These are phyloP conservation scores for Boletus sensibilis DNA, from an alignment of 768 basidiomycete genomes.

Conservation along the genomic window DNA sequence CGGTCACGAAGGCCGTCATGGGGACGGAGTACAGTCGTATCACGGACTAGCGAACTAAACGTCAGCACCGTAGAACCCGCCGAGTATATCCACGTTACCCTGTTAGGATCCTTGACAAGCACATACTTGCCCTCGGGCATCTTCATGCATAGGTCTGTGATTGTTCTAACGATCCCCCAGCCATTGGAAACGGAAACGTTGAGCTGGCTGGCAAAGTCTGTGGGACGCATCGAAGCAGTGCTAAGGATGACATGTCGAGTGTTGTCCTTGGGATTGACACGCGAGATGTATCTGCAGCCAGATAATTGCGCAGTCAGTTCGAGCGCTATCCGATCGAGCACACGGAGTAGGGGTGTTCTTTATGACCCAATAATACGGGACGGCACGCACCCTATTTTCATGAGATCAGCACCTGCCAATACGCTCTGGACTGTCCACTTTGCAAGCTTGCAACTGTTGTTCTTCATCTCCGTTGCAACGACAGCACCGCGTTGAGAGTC, in stretches of 20 bases:
- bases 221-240: constrained; percentile 91
- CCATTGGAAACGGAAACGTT: constrained; percentile 95
- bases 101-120: constrained; percentile 96
- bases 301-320: constrained; percentile 13
- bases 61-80: constrained; percentile 5
- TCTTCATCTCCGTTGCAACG: constrained; percentile 99
- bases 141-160: constrained; percentile 93
- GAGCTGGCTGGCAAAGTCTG: constrained; percentile 91
- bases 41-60: constrained; percentile 61
- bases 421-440: constrained; percentile 97
- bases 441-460: constrained; percentile 96
- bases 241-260: constrained; percentile 94
- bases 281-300: constrained; percentile 81
- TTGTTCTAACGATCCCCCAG: constrained; percentile 97
- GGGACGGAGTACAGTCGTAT: constrained; percentile 95
- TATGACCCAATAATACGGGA: not conserved
- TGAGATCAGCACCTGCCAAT: constrained; percentile 89
- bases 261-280: constrained; percentile 90
- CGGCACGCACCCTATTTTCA: constrained; percentile 89
- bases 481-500: constrained; percentile 97
- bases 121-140: constrained; percentile 99
- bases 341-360: not conserved
- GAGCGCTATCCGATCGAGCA: not conserved
- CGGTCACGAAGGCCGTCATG: constrained; percentile 75
- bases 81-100: constrained; percentile 49